These are phyloP conservation scores for Tetrahymena malaccensis DNA, from an alignment of 73 alveolate species.

Conservation along the genomic window DNA sequence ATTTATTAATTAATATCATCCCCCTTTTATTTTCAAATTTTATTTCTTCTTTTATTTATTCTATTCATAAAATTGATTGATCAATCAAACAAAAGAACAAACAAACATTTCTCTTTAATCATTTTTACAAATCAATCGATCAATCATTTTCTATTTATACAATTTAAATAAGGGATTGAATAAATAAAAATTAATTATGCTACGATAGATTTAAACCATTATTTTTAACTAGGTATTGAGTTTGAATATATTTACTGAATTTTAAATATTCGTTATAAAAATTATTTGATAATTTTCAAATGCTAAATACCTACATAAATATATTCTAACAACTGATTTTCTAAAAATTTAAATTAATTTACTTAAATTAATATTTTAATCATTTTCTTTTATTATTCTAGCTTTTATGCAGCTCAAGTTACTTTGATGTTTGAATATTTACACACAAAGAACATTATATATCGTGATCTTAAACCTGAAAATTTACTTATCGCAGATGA, in stretches of 20 bases:
- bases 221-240: too few relatives aligned
- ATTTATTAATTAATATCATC: background rate
- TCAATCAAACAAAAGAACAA: background rate
- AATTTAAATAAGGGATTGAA: too few relatives aligned
- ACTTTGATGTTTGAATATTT: slow-evolving; percentile 62
- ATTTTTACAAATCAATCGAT: too few relatives aligned
- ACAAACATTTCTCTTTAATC: too few relatives aligned
- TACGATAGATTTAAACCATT: too few relatives aligned
- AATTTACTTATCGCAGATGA: slow-evolving; percentile 84
- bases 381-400: background rate
- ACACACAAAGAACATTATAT: slow-evolving; percentile 60
- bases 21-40: background rate
- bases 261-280: background rate
- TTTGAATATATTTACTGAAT: too few relatives aligned
- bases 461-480: slow-evolving; percentile 85
- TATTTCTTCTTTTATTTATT: background rate
- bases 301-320: background rate
- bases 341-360: background rate
- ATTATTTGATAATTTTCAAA: background rate
- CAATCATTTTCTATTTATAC: too few relatives aligned
- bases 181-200: too few relatives aligned
- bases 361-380: background rate
- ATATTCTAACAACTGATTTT: background rate
- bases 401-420: slow-evolving; percentile 61
- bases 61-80: background rate